Conservation (phyloP, 495 filamentous ascomycete species). For the Cercophora newfieldiana region DNA sequence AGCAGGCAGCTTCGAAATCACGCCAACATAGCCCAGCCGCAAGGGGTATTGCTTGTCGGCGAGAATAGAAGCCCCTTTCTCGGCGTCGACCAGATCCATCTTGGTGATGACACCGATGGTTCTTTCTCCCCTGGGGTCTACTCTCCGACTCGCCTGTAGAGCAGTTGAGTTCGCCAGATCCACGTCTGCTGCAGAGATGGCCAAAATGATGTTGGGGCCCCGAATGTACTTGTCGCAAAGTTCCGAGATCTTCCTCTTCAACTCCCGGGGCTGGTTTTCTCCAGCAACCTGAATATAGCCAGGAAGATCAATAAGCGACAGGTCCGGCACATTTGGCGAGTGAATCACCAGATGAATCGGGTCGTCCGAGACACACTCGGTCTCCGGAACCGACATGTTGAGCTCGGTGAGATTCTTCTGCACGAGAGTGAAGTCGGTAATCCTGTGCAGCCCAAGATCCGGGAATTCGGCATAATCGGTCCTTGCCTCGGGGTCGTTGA, state of each 20-base stretch:
- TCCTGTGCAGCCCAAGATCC: slow-evolving; percentile 82
- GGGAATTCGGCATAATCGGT: slow-evolving; percentile 97
- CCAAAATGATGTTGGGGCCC: slow-evolving; percentile 91
- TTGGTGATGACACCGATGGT: slow-evolving; percentile 99
- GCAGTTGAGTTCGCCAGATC: slow-evolving; percentile 97
- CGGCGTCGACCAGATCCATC: slow-evolving; percentile 94
- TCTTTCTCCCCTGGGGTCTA: slow-evolving; percentile 91
- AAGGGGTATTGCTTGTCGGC: slow-evolving; percentile 91
- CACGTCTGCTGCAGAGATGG: slow-evolving; percentile 96
- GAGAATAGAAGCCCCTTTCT: slow-evolving; percentile 73
- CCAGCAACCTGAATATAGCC: slow-evolving; percentile 97
- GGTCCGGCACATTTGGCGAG: slow-evolving; percentile 91
- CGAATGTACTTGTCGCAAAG: slow-evolving; percentile 99
- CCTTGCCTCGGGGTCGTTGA: slow-evolving; percentile 91
- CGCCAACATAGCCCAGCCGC: slow-evolving; percentile 93
- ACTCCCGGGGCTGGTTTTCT: slow-evolving; percentile 81
- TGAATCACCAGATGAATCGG: slow-evolving; percentile 95
- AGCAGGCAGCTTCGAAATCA: slow-evolving; percentile 78
- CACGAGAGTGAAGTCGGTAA: slow-evolving; percentile 90
- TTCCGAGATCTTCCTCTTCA: slow-evolving; percentile 94
- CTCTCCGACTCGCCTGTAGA: slow-evolving; percentile 81
- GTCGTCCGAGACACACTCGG: slow-evolving; percentile 91
- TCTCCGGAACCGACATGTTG: slow-evolving; percentile 87
- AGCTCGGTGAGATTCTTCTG: slow-evolving; percentile 93
- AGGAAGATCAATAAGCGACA: slow-evolving; percentile 94